Base-by-base conservation (phyloP, 257 asterid species). In the Ajuga chamaepitys region DNA sequence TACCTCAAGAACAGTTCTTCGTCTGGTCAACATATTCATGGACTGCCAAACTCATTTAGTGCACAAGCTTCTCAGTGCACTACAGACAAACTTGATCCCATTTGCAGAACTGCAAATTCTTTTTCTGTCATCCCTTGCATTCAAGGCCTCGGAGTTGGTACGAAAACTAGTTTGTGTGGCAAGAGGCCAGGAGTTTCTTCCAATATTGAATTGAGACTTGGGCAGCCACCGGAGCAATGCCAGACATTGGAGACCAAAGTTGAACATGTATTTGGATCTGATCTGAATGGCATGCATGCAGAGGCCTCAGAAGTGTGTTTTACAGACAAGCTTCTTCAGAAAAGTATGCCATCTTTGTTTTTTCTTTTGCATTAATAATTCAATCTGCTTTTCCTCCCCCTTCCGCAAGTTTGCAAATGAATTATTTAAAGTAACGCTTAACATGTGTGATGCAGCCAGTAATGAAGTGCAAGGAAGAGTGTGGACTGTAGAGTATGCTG, bases 161-260 rank as follows among this genome's bases (percentile, higher is more conserved):
- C 53, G 62, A 40, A 38, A 57, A 37, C 64, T 48, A 65, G 63
- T 20, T 69, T 66, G 24, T 22, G 18, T 55, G 50, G 63, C 47
- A 76, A 85, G 57, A 51, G 48, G 26, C 79, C 68, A 18, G 64
- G 68, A 17, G 66, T 70, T 74, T 73, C 83, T 22, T 83, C 92
- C 52, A 67, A 76, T 67, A 52, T 75, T 70, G 87, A 76, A 70
- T 78, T 82, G 77, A 80, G 80, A 67, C 87, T 82, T 56, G 83
- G 87, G 69, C 87, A 76, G 71, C 83, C 78, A 34, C 74, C 82
- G 32, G 73, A 70, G 56, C 78, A 67, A 58, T 73, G 68, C 68
- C 74, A 38, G 67, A 55, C 60, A 51, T 54, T 70, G 46, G 78
- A 75, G 69, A 54, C 73, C 67, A 74, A 73, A 70, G 11, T 32